These are phyloP conservation scores for Fragaria iinumae DNA, from an alignment of 306 rosid genomes.

Conservation along the genomic window DNA sequence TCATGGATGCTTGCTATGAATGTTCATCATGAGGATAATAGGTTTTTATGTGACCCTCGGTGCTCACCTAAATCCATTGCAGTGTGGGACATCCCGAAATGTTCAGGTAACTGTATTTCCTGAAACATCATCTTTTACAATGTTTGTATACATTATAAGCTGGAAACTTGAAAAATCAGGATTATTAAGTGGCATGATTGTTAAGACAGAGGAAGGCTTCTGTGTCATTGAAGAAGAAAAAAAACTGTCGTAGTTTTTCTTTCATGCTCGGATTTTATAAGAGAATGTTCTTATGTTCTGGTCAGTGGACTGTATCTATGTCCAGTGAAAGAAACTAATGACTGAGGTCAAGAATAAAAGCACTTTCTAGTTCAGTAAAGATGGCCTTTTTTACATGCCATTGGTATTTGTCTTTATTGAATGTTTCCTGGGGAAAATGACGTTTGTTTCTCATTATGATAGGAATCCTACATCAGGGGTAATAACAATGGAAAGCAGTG, in stretches of 20 bases:
- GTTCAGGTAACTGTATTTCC: conserved; percentile 29
- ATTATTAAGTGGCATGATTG: neutral
- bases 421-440: neutral
- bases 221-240: neutral
- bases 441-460: neutral
- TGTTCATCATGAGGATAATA: conserved; percentile 34
- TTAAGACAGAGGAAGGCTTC: neutral
- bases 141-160: neutral
- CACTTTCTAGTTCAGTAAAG: neutral
- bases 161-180: neutral
- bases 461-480: neutral
- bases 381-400: neutral
- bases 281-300: neutral
- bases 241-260: neutral
- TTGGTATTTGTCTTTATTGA: neutral
- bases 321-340: neutral
- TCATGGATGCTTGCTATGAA: conserved; percentile 45
- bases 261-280: neutral
- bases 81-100: conserved; percentile 43
- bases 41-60: conserved; percentile 28
- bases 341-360: neutral
- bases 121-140: neutral
- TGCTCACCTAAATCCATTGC: conserved; percentile 34
- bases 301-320: neutral
- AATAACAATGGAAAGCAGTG: neutral